Evolutionary conservation across 768 basidiomycete genomes (phyloP), one percentile per base, ranked within the genome.

Genomic region (Infundibulicybe gibba): DNA sequence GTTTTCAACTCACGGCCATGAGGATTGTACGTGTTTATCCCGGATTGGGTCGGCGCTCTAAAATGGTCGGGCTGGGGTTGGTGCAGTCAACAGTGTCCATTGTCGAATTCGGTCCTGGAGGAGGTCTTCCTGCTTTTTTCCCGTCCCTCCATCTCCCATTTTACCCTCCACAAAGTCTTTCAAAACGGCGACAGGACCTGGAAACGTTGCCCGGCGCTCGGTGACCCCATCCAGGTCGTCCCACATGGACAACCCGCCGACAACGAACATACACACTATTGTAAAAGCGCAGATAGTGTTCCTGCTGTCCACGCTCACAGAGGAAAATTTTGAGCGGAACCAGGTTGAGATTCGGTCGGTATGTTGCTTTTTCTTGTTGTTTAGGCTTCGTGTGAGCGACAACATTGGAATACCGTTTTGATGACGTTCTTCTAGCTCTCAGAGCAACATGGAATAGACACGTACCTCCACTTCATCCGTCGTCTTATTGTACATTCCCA

Each of bases 201-300:
- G 79, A 70, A 82, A 76, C 75, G 80, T 72, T 69, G 64, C 70
- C 67, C 72, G 81, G 75, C 83, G 83, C 71, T 81, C 80, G 76
- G 80, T 81, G 78, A 82, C 81, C 68, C 77, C 80, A 69, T 76
- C 77, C 74, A 83, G 86, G 84, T 82, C 83, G 79, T 83, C 85
- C 73, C 80, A 84, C 70, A 90, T 89, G 88, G 88, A 90, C 74
- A 87, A 80, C 64, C 81, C 86, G 76, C 80, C 85, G 69, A 84
- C 76, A 63, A 83, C 85, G 64, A 90, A 89, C 67, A 90, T 92
- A 62, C 84, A 90, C 68, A 91, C 88, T 63, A 92, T 92, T 67
- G 90, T 93, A 72, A 90, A 90, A 70, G 89, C 94, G 50, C 94
- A 99, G 76, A 94, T 99, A 62, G 94, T 95, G 55, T 98, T 99